phyloP scores from a whole-genome alignment of 1,284 basidiomycete genomes.

The Fomitopsis schrenkii region DNA sequence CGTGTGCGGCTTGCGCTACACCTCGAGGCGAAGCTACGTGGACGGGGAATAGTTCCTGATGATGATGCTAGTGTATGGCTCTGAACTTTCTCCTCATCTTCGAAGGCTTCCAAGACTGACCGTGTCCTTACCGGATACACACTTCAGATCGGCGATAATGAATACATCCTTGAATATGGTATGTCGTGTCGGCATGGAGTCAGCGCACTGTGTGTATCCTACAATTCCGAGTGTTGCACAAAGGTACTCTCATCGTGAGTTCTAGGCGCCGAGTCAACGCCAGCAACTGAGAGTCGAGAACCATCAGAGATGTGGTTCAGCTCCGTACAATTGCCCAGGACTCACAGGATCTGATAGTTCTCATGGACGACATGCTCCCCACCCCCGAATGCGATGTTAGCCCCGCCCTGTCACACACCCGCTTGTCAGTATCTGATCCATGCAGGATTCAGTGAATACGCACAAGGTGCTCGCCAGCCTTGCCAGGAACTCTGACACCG shows the following conservation, averaged over 20 bases:
- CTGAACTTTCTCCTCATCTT: background rate
- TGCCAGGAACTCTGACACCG: conserved; percentile 61
- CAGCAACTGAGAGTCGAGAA: conserved; percentile 1
- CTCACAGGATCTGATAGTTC: conserved; percentile 58
- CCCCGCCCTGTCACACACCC: conserved; percentile 31
- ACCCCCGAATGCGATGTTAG: conserved; percentile 36
- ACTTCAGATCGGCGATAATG: too few species aligned
- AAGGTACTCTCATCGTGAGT: background rate
- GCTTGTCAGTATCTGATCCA: background rate
- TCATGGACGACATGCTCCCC: conserved; percentile 41
- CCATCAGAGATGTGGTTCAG: background rate
- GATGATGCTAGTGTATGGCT: background rate
- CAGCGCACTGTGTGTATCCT: background rate
- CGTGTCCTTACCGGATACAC: too few species aligned
- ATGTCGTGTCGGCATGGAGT: background rate
- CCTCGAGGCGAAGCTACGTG: conserved; percentile 26
- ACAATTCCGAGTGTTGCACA: background rate
- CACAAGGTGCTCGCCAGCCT: conserved; percentile 68
- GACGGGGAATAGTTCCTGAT: conserved; percentile 10
- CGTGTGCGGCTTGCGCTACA: conserved; percentile 48
- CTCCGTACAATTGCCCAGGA: background rate
- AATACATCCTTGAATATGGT: background rate
- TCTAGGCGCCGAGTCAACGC: conserved; percentile 2
- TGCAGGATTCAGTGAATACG: conserved; percentile 12
- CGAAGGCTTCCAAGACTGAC: too few species aligned